A percentile compares a stretch with the other conserved stretches of the same genome.
Conservation (phyloP, 805 yeast genomes). For the Tetrapisispora pingtungensis region DNA sequence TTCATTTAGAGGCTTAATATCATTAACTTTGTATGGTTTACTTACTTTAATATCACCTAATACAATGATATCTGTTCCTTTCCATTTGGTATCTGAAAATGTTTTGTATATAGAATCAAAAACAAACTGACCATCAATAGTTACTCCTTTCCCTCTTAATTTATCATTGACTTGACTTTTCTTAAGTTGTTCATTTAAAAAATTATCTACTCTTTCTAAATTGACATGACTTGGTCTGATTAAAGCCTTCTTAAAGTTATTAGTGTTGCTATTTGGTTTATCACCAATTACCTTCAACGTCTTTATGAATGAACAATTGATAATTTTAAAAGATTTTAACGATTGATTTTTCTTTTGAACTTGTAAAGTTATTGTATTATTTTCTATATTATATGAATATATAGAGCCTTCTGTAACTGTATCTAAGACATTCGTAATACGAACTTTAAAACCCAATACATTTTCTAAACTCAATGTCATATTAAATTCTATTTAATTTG, state of each 20-base stretch:
- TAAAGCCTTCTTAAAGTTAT: conserved; percentile 24
- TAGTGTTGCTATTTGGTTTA: conserved; percentile 18
- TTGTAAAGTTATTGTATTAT: conserved; percentile 28
- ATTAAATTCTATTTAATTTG: too few species aligned
- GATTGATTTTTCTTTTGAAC: conserved; percentile 14
- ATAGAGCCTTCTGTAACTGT: conserved; percentile 50
- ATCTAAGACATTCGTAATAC: conserved; percentile 50
- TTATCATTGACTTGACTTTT: conserved; percentile 16
- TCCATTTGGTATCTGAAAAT: conserved; percentile 37
- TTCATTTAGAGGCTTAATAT: conserved; percentile 13
- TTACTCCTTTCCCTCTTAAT: conserved; percentile 30
- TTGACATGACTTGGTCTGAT: conserved; percentile 29
- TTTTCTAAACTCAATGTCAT: conserved; percentile 26
- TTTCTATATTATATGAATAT: conserved; percentile 47
- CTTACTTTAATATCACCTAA: conserved; percentile 37
- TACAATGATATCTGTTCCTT: conserved; percentile 34
- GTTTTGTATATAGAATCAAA: conserved; percentile 38
- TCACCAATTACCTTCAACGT: conserved; percentile 38
- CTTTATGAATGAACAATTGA: conserved; percentile 51
- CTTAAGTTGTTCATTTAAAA: conserved; percentile 19
- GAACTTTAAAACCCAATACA: conserved; percentile 38
- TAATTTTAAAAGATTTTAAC: conserved; percentile 35
- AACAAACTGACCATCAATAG: conserved; percentile 35
- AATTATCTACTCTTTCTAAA: conserved; percentile 20
- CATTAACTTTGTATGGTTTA: conserved; percentile 34